Evolutionary conservation across 768 basidiomycete genomes (phyloP).

Genomic region (Cantharellus anzutake): DNA sequence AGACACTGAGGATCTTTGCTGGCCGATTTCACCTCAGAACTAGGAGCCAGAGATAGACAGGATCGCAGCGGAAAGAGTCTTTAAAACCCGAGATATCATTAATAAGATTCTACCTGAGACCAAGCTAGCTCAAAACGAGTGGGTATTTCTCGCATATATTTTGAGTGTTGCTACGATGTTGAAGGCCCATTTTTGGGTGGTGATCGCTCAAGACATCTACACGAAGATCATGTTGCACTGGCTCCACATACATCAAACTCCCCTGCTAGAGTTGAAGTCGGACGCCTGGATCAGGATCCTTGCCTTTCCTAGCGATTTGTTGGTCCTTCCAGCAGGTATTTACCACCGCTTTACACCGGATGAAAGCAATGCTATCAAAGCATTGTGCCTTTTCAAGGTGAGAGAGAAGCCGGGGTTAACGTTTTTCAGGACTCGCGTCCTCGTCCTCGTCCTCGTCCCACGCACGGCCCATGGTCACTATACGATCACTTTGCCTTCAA

Average conservation of each 20-base stretch:
- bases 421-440: too few species aligned
- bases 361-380: constrained; percentile 47
- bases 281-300: constrained; percentile 71
- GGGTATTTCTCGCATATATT: too few species aligned
- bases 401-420: too few species aligned
- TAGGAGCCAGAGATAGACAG: constrained; percentile 34
- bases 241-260: too few species aligned
- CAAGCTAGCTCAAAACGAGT: constrained; percentile 69
- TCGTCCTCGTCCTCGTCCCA: too few species aligned
- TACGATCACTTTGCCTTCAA: too few species aligned
- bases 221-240: constrained; percentile 95
- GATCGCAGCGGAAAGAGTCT: constrained; percentile 46
- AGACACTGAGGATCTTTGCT: constrained; percentile 48
- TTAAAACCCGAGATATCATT: constrained; percentile 71
- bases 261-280: constrained; percentile 54
- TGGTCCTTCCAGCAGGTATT: constrained; percentile 78
- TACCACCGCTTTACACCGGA: constrained; percentile 93
- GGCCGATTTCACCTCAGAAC: constrained; percentile 43
- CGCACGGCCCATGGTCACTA: too few species aligned
- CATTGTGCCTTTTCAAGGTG: constrained; percentile 73
- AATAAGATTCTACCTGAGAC: constrained; percentile 62
- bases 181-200: constrained; percentile 11
- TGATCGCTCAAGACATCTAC: constrained; percentile 47
- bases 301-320: constrained; percentile 57
- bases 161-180: constrained; percentile 64